A percentile compares a stretch with the other conserved stretches of the same genome.
Evolutionary conservation across 441 rosid species (phyloP).

Genomic region (Populus hybrid): DNA sequence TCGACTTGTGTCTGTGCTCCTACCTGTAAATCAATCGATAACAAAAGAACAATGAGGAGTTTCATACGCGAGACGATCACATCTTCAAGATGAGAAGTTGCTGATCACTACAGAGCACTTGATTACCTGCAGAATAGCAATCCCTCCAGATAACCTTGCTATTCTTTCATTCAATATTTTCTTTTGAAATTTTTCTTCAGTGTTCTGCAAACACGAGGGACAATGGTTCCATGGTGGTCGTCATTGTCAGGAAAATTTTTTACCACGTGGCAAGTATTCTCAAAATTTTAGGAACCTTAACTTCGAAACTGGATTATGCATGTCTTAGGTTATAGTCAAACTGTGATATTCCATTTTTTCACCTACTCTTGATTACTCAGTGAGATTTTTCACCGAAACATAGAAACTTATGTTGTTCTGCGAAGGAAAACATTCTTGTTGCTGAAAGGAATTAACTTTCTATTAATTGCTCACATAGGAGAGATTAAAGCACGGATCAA

Average conservation of each 20-base stretch:
- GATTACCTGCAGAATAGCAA: conserved; percentile 79
- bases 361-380: background rate
- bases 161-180: conserved; percentile 82
- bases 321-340: background rate
- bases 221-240: background rate
- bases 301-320: background rate
- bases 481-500: background rate
- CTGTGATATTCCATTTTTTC: background rate
- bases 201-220: conserved; percentile 49
- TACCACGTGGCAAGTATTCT: background rate
- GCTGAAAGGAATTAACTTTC: background rate
- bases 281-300: background rate
- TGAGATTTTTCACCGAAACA: background rate
- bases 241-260: background rate
- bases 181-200: conserved; percentile 62
- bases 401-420: background rate
- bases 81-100: conserved; percentile 1
- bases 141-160: conserved; percentile 79
- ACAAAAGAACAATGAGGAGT: conserved; percentile 11
- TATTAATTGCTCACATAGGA: background rate
- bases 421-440: background rate
- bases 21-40: conserved; percentile 42
- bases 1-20: conserved; percentile 93
- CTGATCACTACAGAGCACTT: conserved; percentile 5
- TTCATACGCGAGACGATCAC: background rate